Evolutionary conservation across 805 yeast genomes (phyloP), one percentile per base, ranked within the genome.

Genomic region (Schwanniomyces yamadae): DNA sequence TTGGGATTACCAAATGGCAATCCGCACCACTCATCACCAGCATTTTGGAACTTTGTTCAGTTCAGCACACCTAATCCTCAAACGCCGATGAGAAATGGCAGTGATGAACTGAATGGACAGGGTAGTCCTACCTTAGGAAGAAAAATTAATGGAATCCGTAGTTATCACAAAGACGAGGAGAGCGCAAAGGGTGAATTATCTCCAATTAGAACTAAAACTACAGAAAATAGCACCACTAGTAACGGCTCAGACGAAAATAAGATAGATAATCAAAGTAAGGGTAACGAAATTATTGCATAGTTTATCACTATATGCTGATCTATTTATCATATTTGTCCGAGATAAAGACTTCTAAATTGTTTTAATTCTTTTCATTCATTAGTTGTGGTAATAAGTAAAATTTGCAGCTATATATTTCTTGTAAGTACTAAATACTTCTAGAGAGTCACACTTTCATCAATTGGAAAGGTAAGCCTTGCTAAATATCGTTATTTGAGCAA

Each of bases 1-100:
- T 37, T 52, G 4, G 52, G 56, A 5, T 41, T 49, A 8, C 54
- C 59, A 13, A 49, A 41, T 39, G 57, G 62, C 7, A 36, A 69
- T 55, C 52, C 65, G 62, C 59, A 65, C 63, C 76, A 61, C 63
- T 77, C 83, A 20, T 86, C 95, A 1, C 98, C 98, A 1, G 96
- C 95, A 12, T 77, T 90, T 40, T 87, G 96, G 97, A 86, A 84
- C 55, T 81, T 86, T 63, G 87, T 90, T 52, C 96, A 89, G 51
- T 80, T 90, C 39, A 64, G 69, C 39, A 69, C 73, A 4, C 73
- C 72, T 3, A 65, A 65, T 36, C 71, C 68, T 6, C 72, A 67
- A 41, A 67, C 71, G 0, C 71, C 74, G 1, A 45, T 61, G 24
- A 39, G 71, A 19, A 63, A 67, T 36, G 52, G 57, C 36, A 61